These are phyloP conservation scores for Alternaria angustiovoidea DNA, from an alignment of 2,329 filamentous ascomycete genomes.

Conservation along the genomic window DNA sequence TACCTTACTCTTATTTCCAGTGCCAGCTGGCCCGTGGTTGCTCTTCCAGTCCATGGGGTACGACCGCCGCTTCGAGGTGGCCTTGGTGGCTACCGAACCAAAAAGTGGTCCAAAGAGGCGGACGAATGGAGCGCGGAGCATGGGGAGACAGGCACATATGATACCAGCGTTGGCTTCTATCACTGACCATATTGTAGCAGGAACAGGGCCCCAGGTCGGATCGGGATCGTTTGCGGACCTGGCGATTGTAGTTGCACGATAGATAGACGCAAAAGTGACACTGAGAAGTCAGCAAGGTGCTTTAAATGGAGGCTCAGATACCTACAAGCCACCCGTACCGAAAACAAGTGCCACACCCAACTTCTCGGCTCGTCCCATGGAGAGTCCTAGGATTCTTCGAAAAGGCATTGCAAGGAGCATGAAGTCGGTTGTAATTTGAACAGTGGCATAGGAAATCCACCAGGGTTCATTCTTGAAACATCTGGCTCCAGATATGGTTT, in stretches of 20 bases:
- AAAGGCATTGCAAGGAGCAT: conserved; percentile 31
- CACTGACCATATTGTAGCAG: conserved; percentile 34
- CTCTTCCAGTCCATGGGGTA: conserved; percentile 25
- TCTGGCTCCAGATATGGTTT: conserved; percentile 31
- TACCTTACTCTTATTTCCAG: conserved; percentile 15
- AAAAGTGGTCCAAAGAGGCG: conserved; percentile 32
- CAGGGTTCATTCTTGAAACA: conserved; percentile 42
- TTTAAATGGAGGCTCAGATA: not conserved
- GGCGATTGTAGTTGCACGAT: conserved; percentile 36
- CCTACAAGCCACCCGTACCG: conserved; percentile 34
- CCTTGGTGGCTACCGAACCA: conserved; percentile 11
- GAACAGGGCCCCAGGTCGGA: conserved; percentile 34
- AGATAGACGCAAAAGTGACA: conserved; percentile 37
- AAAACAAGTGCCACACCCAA: conserved; percentile 33
- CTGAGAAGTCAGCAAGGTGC: conserved; percentile 17
- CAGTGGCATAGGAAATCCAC: conserved; percentile 36
- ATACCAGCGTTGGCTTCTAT: conserved; percentile 39
- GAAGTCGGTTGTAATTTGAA: conserved; percentile 33
- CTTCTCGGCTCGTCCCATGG: conserved; percentile 32
- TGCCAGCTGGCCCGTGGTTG: conserved; percentile 8
- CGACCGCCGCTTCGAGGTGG: conserved; percentile 18
- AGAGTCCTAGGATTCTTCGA: conserved; percentile 26
- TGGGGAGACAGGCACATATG: conserved; percentile 31
- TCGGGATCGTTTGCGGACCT: conserved; percentile 31
- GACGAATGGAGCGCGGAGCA: conserved; percentile 35